A percentile compares a stretch with the other conserved stretches of the same genome.
Evolutionary conservation across 106 monocot species (phyloP).

Genomic region (Agapanthus africanus): DNA sequence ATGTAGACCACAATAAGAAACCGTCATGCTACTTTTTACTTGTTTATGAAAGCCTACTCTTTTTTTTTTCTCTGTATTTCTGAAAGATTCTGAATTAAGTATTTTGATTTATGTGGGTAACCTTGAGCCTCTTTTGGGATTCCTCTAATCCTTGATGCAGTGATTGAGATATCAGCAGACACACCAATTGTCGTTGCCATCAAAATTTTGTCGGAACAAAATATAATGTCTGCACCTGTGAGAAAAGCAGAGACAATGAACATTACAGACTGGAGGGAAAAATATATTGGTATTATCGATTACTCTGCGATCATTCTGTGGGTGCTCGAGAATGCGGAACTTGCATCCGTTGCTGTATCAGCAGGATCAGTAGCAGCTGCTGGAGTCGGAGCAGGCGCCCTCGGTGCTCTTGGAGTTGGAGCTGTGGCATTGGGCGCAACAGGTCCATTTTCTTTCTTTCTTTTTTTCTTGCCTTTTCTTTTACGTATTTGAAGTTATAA

Average conservation of each 20-base stretch:
- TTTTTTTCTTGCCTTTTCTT: too few species aligned
- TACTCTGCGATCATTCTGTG: constrained; percentile 75
- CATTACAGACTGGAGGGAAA: constrained; percentile 41
- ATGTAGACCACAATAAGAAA: too few species aligned
- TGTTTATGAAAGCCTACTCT: too few species aligned
- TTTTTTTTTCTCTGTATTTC: too few species aligned
- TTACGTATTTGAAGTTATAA: too few species aligned
- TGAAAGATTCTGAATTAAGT: too few species aligned
- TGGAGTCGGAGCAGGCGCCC: constrained; percentile 54
- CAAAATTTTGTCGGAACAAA: constrained; percentile 56
- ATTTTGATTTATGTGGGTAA: too few species aligned
- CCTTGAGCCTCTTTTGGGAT: too few species aligned
- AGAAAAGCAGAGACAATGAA: constrained; percentile 34
- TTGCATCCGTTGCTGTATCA: constrained; percentile 57
- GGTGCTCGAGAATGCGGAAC: constrained; percentile 85
- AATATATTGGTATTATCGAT: constrained; percentile 85
- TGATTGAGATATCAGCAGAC: constrained; percentile 78
- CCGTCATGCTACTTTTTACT: too few species aligned
- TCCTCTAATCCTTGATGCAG: constrained; percentile 46
- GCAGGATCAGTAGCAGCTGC: constrained; percentile 64
- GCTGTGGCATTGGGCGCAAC: constrained; percentile 46
- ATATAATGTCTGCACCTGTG: constrained; percentile 79
- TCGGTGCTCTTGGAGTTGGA: constrained; percentile 47
- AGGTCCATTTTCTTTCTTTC: too few species aligned
- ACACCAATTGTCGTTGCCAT: constrained; percentile 60